A percentile compares a stretch with the other conserved stretches of the same genome.
These are phyloP conservation scores for Starmerella stigmatis DNA, from an alignment of 805 yeast genomes.

Conservation along the genomic window DNA sequence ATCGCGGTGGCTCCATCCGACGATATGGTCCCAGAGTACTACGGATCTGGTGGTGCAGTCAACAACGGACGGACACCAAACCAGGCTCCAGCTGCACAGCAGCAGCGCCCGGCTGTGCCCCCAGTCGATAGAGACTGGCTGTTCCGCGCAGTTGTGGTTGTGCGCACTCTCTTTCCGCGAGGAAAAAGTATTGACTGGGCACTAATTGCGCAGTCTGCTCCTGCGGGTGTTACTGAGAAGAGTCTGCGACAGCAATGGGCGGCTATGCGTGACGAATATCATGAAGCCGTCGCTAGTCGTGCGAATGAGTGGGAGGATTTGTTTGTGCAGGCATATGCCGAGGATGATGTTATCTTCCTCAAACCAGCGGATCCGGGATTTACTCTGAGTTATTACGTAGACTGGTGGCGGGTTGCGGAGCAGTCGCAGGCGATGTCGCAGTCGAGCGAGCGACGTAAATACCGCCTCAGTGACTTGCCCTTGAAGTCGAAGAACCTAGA, in stretches of 20 bases:
- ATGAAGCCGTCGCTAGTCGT: constrained; percentile 35
- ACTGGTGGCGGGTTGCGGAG: constrained; percentile 44
- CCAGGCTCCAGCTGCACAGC: background rate
- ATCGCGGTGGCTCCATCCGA: background rate
- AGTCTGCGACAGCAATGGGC: constrained; percentile 48
- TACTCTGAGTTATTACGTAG: constrained; percentile 44
- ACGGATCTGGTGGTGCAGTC: background rate
- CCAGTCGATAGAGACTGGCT: constrained; percentile 40
- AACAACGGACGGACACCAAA: background rate
- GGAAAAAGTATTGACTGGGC: constrained; percentile 2
- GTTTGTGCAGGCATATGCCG: constrained; percentile 47
- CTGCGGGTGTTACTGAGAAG: background rate
- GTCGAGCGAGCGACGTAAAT: background rate
- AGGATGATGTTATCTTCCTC: constrained; percentile 37
- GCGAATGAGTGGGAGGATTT: constrained; percentile 56
- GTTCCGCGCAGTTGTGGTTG: constrained; percentile 33
- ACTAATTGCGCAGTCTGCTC: background rate
- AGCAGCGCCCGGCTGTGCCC: too few species aligned
- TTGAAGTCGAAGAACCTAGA: background rate
- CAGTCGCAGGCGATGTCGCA: background rate
- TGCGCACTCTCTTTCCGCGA: background rate
- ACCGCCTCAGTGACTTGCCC: background rate
- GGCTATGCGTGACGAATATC: constrained; percentile 46
- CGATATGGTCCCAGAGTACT: background rate
- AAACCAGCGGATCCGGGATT: constrained; percentile 33